Evolutionary conservation across 805 yeast genomes (phyloP), one percentile per base, ranked within the genome.

Genomic region (Spathaspora gorwiae): DNA sequence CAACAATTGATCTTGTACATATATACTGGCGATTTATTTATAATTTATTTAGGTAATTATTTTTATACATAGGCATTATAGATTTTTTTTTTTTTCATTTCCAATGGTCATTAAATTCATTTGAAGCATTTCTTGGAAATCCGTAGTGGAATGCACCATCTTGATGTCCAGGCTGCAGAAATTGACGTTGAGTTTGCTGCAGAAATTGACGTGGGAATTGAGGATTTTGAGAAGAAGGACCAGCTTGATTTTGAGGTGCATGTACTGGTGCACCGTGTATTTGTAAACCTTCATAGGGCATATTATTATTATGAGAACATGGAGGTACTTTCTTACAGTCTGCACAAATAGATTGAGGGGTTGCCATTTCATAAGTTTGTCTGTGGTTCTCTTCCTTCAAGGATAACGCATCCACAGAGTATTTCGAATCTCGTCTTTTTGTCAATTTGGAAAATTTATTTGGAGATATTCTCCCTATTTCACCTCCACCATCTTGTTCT

Each of bases 21-120:
- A 36, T 13, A 12, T 33, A 19, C 5, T 19, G 24, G 24, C 24
- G 24, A 19, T 30, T 31, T 31, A 14, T 31, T 29, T 38, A n/a
- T 19, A 14, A 26, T 12, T 24, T 29, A 13, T 9, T n/a, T 26
- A 37, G 10, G 7, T 2, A 29, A n/a, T 14, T 13, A 31, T 35
- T 26, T 8, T 26, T 13, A 13, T 13, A 8, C 31, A 39, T 32
- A 45, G 26, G 9, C 29, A 9, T 37, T 19, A 12, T n/a, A 33
- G 35, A 33, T n/a, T 10, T 33, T 33, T 33, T 33, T n/a, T n/a
- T n/a, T 8, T 13, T 13, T 37, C 26, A 44, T 19, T 36, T 40
- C 46, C 49, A 46, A 37, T 43, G 46, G 15, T 46, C 46, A 32
- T 30, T 39, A 10, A 30, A 32, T 29, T 35, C 39, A 38, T 29